phyloP scores from a whole-genome alignment of 352 stramenopile genomes.

The Phytophthora podocarpi region DNA sequence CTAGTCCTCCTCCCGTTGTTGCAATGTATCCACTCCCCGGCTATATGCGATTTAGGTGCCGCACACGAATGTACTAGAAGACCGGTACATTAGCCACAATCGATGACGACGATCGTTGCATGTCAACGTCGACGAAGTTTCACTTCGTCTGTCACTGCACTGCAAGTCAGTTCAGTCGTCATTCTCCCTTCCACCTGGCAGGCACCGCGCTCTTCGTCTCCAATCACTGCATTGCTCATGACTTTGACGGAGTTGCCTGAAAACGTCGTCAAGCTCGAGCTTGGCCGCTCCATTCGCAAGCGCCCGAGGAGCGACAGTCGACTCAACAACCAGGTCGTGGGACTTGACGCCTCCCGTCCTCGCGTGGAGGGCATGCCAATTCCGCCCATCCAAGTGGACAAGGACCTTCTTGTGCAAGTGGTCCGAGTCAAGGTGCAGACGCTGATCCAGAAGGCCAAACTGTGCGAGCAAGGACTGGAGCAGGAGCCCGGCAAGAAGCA shows the following conservation, averaged over 20 bases:
- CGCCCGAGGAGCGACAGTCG: slow-evolving; percentile 17
- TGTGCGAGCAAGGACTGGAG: slow-evolving; percentile 13
- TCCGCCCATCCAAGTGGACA: slow-evolving; percentile 39
- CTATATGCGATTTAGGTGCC: slow-evolving; percentile 2
- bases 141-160: slow-evolving; percentile 21
- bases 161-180: slow-evolving; percentile 31
- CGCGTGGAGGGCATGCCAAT: slow-evolving; percentile 18
- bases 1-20: slow-evolving; percentile 1
- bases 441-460: slow-evolving; percentile 30
- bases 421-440: slow-evolving; percentile 43
- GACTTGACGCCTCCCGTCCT: background rate
- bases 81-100: slow-evolving; percentile 1
- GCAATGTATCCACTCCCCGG: slow-evolving; percentile 12
- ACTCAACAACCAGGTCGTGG: background rate
- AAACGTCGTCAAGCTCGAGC: slow-evolving; percentile 12
- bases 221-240: slow-evolving; percentile 2
- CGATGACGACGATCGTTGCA: slow-evolving; percentile 17
- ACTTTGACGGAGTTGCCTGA: slow-evolving; percentile 23
- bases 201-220: background rate
- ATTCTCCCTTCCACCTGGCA: slow-evolving; percentile 13
- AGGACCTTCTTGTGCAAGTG: slow-evolving; percentile 46
- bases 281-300: slow-evolving; percentile 9
- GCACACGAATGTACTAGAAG: slow-evolving; percentile 1
- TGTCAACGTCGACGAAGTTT: slow-evolving; percentile 29
- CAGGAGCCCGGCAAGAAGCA: slow-evolving; percentile 5